phyloP scores from a whole-genome alignment of 1,139 yeast species.

The Schizosaccharomyces versatilis region DNA sequence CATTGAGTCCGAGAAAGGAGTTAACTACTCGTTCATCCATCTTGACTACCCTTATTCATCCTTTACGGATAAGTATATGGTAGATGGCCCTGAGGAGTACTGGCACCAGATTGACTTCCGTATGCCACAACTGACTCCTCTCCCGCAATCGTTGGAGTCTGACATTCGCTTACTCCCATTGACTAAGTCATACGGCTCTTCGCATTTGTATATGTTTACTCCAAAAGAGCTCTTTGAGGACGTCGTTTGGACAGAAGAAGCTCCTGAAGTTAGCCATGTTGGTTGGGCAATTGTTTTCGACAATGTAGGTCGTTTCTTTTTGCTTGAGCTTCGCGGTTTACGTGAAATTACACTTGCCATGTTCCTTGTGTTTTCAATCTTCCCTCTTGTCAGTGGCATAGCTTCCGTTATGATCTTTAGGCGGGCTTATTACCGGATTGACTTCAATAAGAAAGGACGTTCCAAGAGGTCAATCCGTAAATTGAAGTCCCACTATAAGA shows the following conservation, averaged over 20 bases:
- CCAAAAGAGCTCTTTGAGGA: neutral
- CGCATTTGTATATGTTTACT: neutral
- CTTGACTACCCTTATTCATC: no score
- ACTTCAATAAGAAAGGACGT: conserved; percentile 9
- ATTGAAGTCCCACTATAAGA: conserved; percentile 8
- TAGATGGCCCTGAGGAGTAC: no score
- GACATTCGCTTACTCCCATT: no score
- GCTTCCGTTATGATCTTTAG: conserved; percentile 7
- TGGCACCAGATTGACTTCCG: no score
- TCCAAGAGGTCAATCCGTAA: conserved; percentile 12
- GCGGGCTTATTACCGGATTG: conserved; percentile 8
- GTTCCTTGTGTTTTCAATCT: conserved; percentile 5
- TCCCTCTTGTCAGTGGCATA: conserved; percentile 6
- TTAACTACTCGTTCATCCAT: no score
- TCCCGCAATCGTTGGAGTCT: no score
- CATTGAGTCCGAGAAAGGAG: no score
- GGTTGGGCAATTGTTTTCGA: conserved; percentile 9
- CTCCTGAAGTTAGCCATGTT: conserved; percentile 2
- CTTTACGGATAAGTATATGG: no score
- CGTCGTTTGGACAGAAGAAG: neutral
- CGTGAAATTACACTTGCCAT: conserved; percentile 6
- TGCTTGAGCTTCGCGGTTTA: conserved; percentile 6
- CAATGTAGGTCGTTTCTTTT: conserved; percentile 6
- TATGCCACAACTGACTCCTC: no score
- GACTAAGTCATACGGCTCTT: neutral